Evolutionary conservation across 805 yeast species (phyloP).

Genomic region (Kregervanrija fluxuum): DNA sequence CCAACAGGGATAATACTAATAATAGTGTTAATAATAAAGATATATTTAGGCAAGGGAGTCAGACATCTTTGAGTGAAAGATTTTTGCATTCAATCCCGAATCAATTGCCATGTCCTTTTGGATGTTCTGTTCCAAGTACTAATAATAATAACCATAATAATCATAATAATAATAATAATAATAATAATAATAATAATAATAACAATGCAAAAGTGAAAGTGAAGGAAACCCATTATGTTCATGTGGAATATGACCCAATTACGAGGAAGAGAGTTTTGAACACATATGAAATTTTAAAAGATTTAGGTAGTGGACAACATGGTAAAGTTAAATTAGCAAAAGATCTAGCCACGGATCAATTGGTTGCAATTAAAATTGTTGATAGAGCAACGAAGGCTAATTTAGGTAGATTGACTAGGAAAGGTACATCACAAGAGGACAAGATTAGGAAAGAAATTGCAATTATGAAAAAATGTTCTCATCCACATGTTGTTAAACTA

Average conservation of each 20-base stretch:
- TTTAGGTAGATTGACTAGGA: conserved; percentile 33
- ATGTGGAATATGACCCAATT: conserved; percentile 83
- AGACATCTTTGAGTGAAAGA: no score
- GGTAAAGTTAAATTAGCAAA: conserved; percentile 94
- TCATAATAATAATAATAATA: conserved; percentile 5
- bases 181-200: not conserved
- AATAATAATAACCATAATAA: not conserved
- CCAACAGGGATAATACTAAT: conserved; percentile 4
- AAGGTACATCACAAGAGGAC: conserved; percentile 45
- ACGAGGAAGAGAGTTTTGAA: conserved; percentile 75
- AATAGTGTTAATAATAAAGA: not conserved
- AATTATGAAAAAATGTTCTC: conserved; percentile 85
- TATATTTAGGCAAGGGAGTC: not conserved
- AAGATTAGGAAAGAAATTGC: conserved; percentile 83
- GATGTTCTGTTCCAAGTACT: not conserved
- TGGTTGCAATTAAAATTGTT: conserved; percentile 91
- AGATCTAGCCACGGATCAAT: conserved; percentile 52
- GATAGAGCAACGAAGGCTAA: conserved; percentile 61
- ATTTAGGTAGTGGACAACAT: conserved; percentile 94
- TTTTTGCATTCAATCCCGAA: no score
- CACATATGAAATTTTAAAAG: conserved; percentile 80
- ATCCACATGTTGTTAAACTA: conserved; percentile 86
- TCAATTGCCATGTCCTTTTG: no score
- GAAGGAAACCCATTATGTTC: conserved; percentile 76
- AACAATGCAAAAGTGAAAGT: conserved; percentile 54